A percentile compares a stretch with the other conserved stretches of the same genome.
These are phyloP conservation scores for Plectosphaerella sp. DNA, from an alignment of 2,329 filamentous ascomycete species.

Conservation along the genomic window DNA sequence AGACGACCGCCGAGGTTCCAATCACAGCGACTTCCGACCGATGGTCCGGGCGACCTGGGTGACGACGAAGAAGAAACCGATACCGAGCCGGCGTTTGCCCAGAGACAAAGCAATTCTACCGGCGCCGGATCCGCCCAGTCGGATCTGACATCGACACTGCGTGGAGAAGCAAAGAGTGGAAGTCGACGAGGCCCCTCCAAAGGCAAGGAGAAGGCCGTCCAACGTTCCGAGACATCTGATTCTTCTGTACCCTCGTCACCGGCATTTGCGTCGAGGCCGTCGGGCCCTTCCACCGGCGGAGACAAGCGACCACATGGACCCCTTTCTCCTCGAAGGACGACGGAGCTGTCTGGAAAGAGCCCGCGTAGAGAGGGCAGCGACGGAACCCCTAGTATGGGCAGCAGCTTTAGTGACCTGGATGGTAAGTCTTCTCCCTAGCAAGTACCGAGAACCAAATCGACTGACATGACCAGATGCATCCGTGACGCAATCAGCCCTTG, in stretches of 20 bases:
- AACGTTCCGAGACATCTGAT: constrained; percentile 55
- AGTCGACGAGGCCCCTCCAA: constrained; percentile 18
- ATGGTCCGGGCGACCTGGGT: constrained; percentile 6
- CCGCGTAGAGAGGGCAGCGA: constrained; percentile 62
- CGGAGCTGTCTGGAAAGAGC: constrained; percentile 53
- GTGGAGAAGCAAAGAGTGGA: constrained; percentile 35
- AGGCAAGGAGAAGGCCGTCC: constrained; percentile 27
- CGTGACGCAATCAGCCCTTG: constrained; percentile 74
- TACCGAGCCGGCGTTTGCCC: constrained; percentile 51
- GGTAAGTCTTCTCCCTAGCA: constrained; percentile 36
- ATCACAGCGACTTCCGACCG: constrained; percentile 9
- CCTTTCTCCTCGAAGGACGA: constrained; percentile 54
- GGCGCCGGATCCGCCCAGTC: neutral
- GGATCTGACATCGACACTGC: constrained; percentile 49
- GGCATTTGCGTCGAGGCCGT: constrained; percentile 26
- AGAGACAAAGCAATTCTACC: constrained; percentile 16
- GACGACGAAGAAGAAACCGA: constrained; percentile 50
- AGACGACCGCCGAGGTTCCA: constrained; percentile 52
- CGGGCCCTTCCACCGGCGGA: constrained; percentile 19
- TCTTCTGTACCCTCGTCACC: constrained; percentile 53
- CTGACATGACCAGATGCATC: constrained; percentile 57
- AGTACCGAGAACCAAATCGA: constrained; percentile 4
- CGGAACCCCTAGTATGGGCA: constrained; percentile 75
- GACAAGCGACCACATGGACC: constrained; percentile 34
- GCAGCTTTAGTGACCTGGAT: constrained; percentile 82